Percentiles rank a stretch among this genome's conserved stretches.
phyloP scores from a whole-genome alignment of 1,139 yeast genomes.

The Hemisphaericaspora lyxosophila region DNA sequence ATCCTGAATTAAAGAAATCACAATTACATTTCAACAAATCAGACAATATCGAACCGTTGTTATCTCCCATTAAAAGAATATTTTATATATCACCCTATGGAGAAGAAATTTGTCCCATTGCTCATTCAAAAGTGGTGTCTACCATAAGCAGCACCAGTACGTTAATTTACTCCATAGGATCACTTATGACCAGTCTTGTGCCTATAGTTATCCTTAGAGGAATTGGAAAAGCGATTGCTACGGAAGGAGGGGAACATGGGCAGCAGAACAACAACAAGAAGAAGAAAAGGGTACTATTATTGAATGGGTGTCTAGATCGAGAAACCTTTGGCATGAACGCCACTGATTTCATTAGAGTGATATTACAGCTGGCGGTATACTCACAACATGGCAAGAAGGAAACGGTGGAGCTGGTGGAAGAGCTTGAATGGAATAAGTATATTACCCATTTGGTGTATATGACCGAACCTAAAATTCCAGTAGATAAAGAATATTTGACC shows the following conservation, averaged over 20 bases:
- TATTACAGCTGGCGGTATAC: constrained; percentile 51
- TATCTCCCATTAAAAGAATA: constrained; percentile 73
- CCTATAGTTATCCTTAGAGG: constrained; percentile 78
- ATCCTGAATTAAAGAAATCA: constrained; percentile 73
- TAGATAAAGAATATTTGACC: constrained; percentile 39
- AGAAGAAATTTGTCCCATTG: constrained; percentile 78
- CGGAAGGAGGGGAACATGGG: constrained; percentile 12
- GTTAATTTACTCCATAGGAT: constrained; percentile 79
- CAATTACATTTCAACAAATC: constrained; percentile 71
- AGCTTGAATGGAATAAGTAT: constrained; percentile 37
- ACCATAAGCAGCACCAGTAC: constrained; percentile 53
- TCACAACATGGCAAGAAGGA: constrained; percentile 24
- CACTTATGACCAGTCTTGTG: constrained; percentile 80
- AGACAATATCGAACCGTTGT: constrained; percentile 53
- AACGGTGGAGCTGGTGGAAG: constrained; percentile 9
- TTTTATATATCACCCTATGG: constrained; percentile 88
- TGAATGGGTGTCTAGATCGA: constrained; percentile 74
- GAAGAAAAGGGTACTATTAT: constrained; percentile 52
- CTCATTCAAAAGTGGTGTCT: constrained; percentile 62
- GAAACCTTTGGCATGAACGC: constrained; percentile 74
- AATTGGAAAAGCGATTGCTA: constrained; percentile 59
- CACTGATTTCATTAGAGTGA: constrained; percentile 52
- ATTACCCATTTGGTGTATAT: constrained; percentile 60
- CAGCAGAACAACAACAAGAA: no score
- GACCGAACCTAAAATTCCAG: constrained; percentile 44